phyloP scores from a whole-genome alignment of 208 protist species.

The Angomonas ambiguus region DNA sequence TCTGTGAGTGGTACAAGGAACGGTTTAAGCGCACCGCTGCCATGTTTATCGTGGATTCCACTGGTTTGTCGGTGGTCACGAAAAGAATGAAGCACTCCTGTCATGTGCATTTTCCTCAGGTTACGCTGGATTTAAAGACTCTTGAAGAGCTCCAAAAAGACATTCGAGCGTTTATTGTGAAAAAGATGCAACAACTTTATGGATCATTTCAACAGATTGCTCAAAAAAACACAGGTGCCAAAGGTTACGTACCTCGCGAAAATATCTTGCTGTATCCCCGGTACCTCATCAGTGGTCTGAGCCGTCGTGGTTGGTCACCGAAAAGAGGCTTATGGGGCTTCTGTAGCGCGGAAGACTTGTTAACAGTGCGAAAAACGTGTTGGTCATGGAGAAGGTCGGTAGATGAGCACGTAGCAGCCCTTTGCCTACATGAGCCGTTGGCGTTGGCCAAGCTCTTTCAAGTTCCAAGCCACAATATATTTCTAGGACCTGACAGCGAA shows the following conservation, averaged over 20 bases:
- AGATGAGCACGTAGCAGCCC: constrained; percentile 24
- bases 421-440: constrained; percentile 1
- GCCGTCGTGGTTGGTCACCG: not conserved
- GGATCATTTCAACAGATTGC: constrained; percentile 6
- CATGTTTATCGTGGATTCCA: constrained; percentile 43
- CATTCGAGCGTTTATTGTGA: constrained; percentile 23
- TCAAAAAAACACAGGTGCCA: constrained; percentile 4
- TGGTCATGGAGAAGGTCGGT: constrained; percentile 16
- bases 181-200: constrained; percentile 13
- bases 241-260: not conserved
- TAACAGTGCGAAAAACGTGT: constrained; percentile 11
- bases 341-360: constrained; percentile 15
- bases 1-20: constrained; percentile 37
- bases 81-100: constrained; percentile 48
- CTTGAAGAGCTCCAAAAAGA: constrained; percentile 21
- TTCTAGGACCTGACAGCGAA: not conserved
- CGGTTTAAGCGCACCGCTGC: constrained; percentile 22
- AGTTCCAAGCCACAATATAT: not conserved
- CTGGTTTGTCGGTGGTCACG: constrained; percentile 34
- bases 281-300: not conserved
- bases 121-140: constrained; percentile 22
- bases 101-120: constrained; percentile 68
- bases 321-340: constrained; percentile 16
- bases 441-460: constrained; percentile 15
- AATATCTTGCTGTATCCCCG: not conserved